Conservation (phyloP, 805 yeast species). For the Candida parachauliodes region DNA sequence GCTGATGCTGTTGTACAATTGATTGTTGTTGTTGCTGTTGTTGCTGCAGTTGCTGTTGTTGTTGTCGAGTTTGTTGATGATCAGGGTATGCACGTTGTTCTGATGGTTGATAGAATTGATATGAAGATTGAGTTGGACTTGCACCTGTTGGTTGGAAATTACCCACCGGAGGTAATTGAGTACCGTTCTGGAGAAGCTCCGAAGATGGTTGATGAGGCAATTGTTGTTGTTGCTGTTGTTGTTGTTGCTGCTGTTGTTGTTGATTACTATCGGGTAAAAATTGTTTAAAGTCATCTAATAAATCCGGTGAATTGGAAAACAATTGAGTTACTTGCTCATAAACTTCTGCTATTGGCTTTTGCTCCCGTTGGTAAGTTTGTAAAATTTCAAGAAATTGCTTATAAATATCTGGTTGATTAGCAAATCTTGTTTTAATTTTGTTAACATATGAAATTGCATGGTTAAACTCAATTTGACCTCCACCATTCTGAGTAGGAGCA, state of each 20-base stretch:
- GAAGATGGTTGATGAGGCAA: slow-evolving; percentile 14
- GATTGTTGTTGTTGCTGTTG: slow-evolving; percentile 25
- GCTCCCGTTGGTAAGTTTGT: slow-evolving; percentile 95
- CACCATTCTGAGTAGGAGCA: slow-evolving; percentile 32
- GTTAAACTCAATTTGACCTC: slow-evolving; percentile 87
- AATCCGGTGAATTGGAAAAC: slow-evolving; percentile 91
- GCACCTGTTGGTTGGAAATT: slow-evolving; percentile 63
- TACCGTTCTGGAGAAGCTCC: slow-evolving; percentile 24
- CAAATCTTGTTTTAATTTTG: slow-evolving; percentile 90
- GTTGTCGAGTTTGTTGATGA: background rate
- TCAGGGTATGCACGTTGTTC: slow-evolving; percentile 2
- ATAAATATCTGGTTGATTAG: slow-evolving; percentile 92
- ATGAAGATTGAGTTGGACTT: slow-evolving; percentile 16
- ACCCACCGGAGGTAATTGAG: slow-evolving; percentile 84
- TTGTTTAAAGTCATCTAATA: slow-evolving; percentile 90
- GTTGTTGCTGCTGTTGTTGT: slow-evolving; percentile 25
- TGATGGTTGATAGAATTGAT: slow-evolving; percentile 11
- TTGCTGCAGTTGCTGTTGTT: slow-evolving; percentile 17
- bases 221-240: slow-evolving; percentile 24
- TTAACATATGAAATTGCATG: slow-evolving; percentile 96
- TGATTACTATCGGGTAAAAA: slow-evolving; percentile 84
- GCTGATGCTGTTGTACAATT: background rate
- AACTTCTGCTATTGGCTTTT: slow-evolving; percentile 91
- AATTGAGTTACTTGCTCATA: slow-evolving; percentile 87
- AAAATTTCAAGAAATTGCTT: slow-evolving; percentile 90